phyloP scores from a whole-genome alignment of 129 eudicot species.

The Escallonia rubra region DNA sequence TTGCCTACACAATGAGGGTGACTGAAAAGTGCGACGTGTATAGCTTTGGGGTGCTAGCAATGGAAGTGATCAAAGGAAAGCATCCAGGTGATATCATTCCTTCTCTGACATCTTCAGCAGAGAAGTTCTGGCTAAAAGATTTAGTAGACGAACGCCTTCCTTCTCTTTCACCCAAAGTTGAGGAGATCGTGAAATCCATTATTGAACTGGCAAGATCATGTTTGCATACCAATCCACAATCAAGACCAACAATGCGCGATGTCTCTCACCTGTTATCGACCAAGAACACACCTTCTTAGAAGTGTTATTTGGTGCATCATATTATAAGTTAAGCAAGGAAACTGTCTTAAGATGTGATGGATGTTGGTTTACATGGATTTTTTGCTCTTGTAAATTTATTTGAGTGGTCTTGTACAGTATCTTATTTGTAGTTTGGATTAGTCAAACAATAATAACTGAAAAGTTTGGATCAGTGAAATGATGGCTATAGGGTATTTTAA shows the following conservation, averaged over 20 bases:
- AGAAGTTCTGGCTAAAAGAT: constrained; percentile 1
- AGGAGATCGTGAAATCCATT: not conserved
- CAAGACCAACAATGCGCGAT: constrained; percentile 32
- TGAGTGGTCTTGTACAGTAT: too few species aligned
- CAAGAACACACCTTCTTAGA: not conserved
- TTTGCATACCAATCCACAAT: constrained; percentile 13
- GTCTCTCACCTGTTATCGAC: constrained; percentile 4
- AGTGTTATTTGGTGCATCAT: too few species aligned
- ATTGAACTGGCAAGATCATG: constrained; percentile 25
- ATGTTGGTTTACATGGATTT: too few species aligned
- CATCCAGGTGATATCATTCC: constrained; percentile 21
- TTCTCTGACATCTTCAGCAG: constrained; percentile 1
- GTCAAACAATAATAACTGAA: too few species aligned
- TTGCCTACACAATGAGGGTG: constrained; percentile 21
- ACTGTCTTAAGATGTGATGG: too few species aligned
- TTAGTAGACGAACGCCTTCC: constrained; percentile 25
- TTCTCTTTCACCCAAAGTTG: constrained; percentile 8
- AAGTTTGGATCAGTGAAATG: too few species aligned
- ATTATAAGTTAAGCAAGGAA: too few species aligned
- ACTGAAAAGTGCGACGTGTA: constrained; percentile 24
- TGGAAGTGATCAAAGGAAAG: constrained; percentile 23
- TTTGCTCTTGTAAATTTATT: too few species aligned
- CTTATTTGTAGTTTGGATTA: too few species aligned
- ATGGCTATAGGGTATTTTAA: too few species aligned
- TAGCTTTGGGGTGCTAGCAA: constrained; percentile 22